Base-by-base conservation (phyloP, 139 green algal genomes). In the Chlorella sp. region DNA sequence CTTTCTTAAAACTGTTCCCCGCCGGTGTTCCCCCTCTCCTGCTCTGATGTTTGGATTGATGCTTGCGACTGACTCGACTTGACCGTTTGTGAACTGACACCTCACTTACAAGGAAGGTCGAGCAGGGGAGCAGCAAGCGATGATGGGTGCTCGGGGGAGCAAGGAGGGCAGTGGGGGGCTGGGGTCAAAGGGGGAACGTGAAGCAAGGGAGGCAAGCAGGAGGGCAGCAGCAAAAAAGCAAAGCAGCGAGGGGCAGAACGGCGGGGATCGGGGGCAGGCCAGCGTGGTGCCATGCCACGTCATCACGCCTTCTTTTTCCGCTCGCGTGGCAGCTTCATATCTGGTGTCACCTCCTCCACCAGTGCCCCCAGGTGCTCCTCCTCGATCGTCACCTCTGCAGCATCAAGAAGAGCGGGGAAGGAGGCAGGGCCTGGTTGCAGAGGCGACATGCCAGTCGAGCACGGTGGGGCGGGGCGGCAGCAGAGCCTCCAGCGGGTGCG, bases 321-420 rank as follows among this genome's bases (percentile, higher is more conserved):
- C 81, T 89, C 89, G 0, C 83, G 77, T 1, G 89, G 89, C 89
- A 92, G 85, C 83, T 83, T 78, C 80, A 91, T 91, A 37, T 48
- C 88, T 30, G 89, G 89, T 21, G 81, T 66, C 18, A 92, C 68
- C 34, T 78, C 61, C 37, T 92, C 89, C 32, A 85, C 83, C 42
- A 92, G 26, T 0, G 68, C 79, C 22, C 89, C 89, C 0, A 83
- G 14, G 4, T 92, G 89, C 42, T 89, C 53, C 40, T 83, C 71
- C n/a, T 32, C 22, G 3, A 92, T 79, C 26, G 66, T 60, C 71
- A 92, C 79, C 73, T 92, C 89, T 92, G 89, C 89, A 85, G 26
- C 28, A 32, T 39, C 60, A 71, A 9, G 22, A 22, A 16, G 57
- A 24, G 18, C 14, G 48, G 73, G n/a, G n/a, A 42, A 1, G n/a